phyloP scores from a whole-genome alignment of 352 stramenopile genomes.

The Pythium sp. region DNA sequence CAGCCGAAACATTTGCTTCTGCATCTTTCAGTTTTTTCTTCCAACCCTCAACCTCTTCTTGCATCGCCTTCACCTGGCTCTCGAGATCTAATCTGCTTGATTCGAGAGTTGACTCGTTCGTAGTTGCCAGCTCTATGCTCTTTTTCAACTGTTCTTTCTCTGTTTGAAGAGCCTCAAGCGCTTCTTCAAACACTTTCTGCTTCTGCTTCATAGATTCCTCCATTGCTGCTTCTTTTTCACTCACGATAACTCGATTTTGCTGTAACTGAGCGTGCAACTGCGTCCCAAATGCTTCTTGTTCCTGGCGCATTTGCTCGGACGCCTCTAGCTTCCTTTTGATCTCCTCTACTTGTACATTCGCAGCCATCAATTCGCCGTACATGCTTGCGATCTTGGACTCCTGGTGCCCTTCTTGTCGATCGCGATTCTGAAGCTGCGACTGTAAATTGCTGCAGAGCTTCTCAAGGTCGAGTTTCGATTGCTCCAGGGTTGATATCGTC shows the following conservation, averaged over 20 bases:
- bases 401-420: constrained; percentile 59
- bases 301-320: constrained; percentile 63
- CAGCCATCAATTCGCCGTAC: constrained; percentile 68
- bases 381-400: constrained; percentile 68
- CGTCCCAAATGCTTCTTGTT: constrained; percentile 53
- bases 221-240: constrained; percentile 44
- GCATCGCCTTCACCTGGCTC: constrained; percentile 29
- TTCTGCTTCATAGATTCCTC: constrained; percentile 45
- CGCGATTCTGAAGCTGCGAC: constrained; percentile 54
- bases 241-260: constrained; percentile 36
- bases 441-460: constrained; percentile 54
- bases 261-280: constrained; percentile 57
- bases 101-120: constrained; percentile 33
- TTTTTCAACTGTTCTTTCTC: constrained; percentile 45
- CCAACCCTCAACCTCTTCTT: constrained; percentile 40
- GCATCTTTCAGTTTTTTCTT: constrained; percentile 30
- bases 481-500: constrained; percentile 43
- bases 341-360: constrained; percentile 76
- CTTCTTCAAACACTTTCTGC: constrained; percentile 27
- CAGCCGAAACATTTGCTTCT: constrained; percentile 16
- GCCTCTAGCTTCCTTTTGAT: constrained; percentile 59
- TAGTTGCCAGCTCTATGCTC: constrained; percentile 34
- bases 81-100: constrained; percentile 29
- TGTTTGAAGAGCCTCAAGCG: constrained; percentile 29
- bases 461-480: constrained; percentile 73